phyloP scores from a whole-genome alignment of 495 filamentous ascomycete genomes.

The Glonium stellatum region DNA sequence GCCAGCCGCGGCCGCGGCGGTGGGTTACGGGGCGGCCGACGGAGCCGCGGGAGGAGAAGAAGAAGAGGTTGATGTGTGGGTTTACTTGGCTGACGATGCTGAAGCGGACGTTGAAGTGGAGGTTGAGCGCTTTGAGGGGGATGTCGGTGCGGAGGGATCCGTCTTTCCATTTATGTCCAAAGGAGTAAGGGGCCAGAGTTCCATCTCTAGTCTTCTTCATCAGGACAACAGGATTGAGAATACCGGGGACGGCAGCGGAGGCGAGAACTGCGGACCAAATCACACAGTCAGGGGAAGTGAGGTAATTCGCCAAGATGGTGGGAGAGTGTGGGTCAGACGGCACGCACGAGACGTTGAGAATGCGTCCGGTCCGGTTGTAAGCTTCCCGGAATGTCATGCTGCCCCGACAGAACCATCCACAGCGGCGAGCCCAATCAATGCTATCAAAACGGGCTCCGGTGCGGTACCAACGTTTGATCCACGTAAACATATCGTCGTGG shows the following conservation, averaged over 20 bases:
- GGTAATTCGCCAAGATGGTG: conserved; percentile 84
- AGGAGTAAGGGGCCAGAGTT: conserved; percentile 73
- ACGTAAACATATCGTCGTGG: conserved; percentile 64
- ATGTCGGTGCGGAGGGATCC: conserved; percentile 91
- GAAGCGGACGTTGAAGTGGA: conserved; percentile 97
- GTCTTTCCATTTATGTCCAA: conserved; percentile 98
- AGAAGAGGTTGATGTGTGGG: conserved; percentile 95
- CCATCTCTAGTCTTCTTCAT: conserved; percentile 87
- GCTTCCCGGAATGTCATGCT: conserved; percentile 92
- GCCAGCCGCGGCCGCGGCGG: conserved; percentile 87
- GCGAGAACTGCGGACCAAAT: conserved; percentile 97
- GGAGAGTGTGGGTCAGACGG: conserved; percentile 92
- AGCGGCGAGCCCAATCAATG: conserved; percentile 79
- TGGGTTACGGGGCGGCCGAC: conserved; percentile 94
- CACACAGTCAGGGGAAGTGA: conserved; percentile 91
- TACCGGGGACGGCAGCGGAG: conserved; percentile 92
- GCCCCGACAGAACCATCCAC: conserved; percentile 82
- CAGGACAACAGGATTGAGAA: conserved; percentile 89
- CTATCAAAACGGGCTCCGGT: conserved; percentile 93
- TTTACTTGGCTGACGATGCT: conserved; percentile 94
- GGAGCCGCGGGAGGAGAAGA: conserved; percentile 87
- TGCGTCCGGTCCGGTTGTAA: conserved; percentile 86
- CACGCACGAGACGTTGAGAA: conserved; percentile 94
- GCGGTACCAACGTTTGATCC: conserved; percentile 77
- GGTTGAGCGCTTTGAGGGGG: conserved; percentile 83